Evolutionary conservation across 208 protist species (phyloP).

Genomic region (Acanthamoeba castellanii): DNA sequence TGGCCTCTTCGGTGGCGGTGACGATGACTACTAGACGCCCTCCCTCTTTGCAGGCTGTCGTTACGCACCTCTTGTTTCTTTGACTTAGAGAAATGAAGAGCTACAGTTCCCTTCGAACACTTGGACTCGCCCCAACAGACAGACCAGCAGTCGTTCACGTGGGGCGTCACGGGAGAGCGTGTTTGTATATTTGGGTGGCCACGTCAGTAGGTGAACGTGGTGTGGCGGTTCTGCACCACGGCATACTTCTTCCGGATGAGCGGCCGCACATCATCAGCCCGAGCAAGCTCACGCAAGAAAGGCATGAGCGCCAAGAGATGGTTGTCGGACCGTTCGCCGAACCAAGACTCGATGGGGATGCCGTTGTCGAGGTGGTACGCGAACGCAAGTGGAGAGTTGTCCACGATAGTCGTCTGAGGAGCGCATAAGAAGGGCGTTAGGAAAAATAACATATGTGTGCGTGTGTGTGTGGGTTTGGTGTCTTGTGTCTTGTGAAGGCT

Average conservation of each 20-base stretch:
- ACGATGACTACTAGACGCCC: conserved; percentile 1
- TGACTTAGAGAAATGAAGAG: too few relatives aligned
- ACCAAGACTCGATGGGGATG: conserved; percentile 86
- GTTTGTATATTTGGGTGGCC: too few relatives aligned
- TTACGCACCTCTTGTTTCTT: background rate
- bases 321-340: conserved; percentile 73
- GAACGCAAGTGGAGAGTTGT: conserved; percentile 89
- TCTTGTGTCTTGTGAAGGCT: too few relatives aligned
- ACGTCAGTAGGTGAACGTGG: background rate
- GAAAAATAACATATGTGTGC: background rate
- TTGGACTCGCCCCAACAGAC: too few relatives aligned
- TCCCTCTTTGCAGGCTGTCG: background rate
- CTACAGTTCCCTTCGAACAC: background rate
- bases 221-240: background rate
- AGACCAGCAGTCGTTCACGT: too few relatives aligned
- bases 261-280: conserved; percentile 50
- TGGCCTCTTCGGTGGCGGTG: conserved; percentile 64
- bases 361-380: conserved; percentile 87
- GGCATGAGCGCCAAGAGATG: conserved; percentile 12
- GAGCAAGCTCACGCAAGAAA: conserved; percentile 2
- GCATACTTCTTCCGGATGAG: conserved; percentile 45
- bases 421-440: background rate
- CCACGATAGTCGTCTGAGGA: conserved; percentile 84
- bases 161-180: too few relatives aligned
- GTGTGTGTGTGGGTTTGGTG: too few relatives aligned